A percentile compares a stretch with the other conserved stretches of the same genome.
Conservation (phyloP, 2,329 filamentous ascomycete species). For the Bipolaris bicolor region DNA sequence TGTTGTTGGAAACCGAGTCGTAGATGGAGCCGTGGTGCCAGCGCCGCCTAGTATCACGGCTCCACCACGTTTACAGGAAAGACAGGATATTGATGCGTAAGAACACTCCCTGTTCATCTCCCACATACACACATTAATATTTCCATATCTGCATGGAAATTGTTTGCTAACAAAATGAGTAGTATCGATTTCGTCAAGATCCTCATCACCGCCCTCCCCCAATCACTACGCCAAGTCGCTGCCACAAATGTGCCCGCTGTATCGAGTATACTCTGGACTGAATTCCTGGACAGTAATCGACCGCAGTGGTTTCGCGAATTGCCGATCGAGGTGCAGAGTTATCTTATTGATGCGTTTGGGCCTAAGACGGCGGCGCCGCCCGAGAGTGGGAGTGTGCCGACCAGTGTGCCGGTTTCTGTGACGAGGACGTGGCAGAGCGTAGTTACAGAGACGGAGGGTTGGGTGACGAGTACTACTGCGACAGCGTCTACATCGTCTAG, state of each 20-base stretch:
- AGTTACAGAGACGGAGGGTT: neutral
- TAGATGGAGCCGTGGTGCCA: constrained; percentile 19
- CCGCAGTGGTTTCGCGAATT: constrained; percentile 44
- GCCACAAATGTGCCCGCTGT: constrained; percentile 46
- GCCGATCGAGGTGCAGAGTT: constrained; percentile 43
- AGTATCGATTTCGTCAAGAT: constrained; percentile 44
- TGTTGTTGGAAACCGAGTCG: constrained; percentile 17
- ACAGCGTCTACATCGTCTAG: constrained; percentile 6
- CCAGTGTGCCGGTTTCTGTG: constrained; percentile 9
- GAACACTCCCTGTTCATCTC: neutral
- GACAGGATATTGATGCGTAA: constrained; percentile 13
- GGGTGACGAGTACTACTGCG: constrained; percentile 1
- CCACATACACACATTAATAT: constrained; percentile 15
- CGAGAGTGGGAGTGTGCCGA: constrained; percentile 10
- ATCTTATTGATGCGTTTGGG: constrained; percentile 43
- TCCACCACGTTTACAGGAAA: constrained; percentile 24
- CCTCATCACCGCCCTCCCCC: constrained; percentile 45
- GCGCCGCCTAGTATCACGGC: constrained; percentile 38
- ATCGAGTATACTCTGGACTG: constrained; percentile 43
- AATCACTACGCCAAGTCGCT: constrained; percentile 43
- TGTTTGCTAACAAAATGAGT: constrained; percentile 13
- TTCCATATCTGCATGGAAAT: neutral
- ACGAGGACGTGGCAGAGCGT: neutral
- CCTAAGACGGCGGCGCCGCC: constrained; percentile 36
- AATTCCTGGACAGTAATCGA: constrained; percentile 43